Evolutionary conservation across 2,329 filamentous ascomycete genomes (phyloP).

Genomic region (Fusarium sp.): DNA sequence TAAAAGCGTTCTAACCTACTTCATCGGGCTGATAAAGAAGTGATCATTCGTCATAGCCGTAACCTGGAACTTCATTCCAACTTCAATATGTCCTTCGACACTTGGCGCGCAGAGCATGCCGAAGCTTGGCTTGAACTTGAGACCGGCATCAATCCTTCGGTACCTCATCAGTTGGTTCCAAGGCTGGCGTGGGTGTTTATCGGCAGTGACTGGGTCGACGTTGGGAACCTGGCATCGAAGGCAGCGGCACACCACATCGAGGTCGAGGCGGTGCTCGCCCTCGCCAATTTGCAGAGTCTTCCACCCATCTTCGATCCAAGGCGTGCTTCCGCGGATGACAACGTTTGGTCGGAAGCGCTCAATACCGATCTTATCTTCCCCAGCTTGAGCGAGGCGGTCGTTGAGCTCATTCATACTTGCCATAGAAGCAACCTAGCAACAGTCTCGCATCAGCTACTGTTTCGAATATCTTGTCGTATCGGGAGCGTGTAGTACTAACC

Average conservation of each 20-base stretch:
- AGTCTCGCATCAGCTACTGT: slow-evolving; percentile 69
- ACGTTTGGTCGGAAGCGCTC: slow-evolving; percentile 76
- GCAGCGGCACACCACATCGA: slow-evolving; percentile 72
- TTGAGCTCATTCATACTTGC: slow-evolving; percentile 71
- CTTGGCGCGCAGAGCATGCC: slow-evolving; percentile 74
- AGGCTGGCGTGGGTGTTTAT: slow-evolving; percentile 69
- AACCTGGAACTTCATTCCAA: slow-evolving; percentile 71
- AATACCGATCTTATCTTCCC: slow-evolving; percentile 65
- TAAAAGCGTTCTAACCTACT: slow-evolving; percentile 17
- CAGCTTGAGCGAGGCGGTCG: slow-evolving; percentile 57
- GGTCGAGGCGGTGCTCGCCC: slow-evolving; percentile 51
- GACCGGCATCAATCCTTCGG: slow-evolving; percentile 69
- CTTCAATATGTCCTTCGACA: slow-evolving; percentile 65
- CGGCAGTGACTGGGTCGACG: slow-evolving; percentile 72
- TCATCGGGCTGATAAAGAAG: slow-evolving; percentile 50
- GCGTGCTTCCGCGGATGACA: slow-evolving; percentile 65
- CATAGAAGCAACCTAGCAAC: slow-evolving; percentile 67
- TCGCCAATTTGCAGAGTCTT: slow-evolving; percentile 65
- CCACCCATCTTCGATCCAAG: slow-evolving; percentile 75
- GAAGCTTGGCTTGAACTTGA: slow-evolving; percentile 75
- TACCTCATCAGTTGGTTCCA: slow-evolving; percentile 74
- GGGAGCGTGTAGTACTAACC: slow-evolving; percentile 10
- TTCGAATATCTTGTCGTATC: slow-evolving; percentile 56
- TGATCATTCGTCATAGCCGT: slow-evolving; percentile 69
- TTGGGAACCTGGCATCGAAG: slow-evolving; percentile 74